A percentile compares a stretch with the other conserved stretches of the same genome.
Conservation (phyloP, 2,329 filamentous ascomycete species). For the Fusarium staphyleae region DNA sequence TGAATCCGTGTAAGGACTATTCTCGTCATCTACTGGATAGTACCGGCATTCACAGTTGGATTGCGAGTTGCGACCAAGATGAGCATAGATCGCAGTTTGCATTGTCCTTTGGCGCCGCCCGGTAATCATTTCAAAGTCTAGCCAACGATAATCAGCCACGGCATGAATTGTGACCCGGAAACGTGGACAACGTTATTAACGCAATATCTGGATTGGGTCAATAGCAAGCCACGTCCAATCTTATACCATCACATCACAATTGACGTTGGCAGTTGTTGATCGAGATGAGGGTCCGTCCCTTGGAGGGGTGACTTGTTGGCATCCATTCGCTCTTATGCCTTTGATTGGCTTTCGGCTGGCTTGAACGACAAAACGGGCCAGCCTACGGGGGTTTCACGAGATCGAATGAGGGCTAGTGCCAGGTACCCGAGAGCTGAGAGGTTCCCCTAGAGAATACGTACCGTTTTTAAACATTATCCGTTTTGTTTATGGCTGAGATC, state of each 20-base stretch:
- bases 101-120: background rate
- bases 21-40: background rate
- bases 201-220: background rate
- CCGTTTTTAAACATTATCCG: background rate
- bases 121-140: background rate
- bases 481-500: background rate
- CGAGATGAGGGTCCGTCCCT: constrained; percentile 6
- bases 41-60: background rate
- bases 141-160: constrained; percentile 4
- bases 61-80: background rate
- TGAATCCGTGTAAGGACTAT: too few species aligned
- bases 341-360: constrained; percentile 13
- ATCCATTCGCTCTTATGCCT: background rate
- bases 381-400: constrained; percentile 16
- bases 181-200: background rate
- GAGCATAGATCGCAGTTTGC: background rate
- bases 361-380: constrained; percentile 19
- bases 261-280: constrained; percentile 22
- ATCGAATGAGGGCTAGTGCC: constrained; percentile 22
- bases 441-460: constrained; percentile 14
- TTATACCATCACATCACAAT: constrained; percentile 12
- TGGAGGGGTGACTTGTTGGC: background rate
- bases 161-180: background rate
- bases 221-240: background rate
- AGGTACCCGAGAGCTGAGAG: constrained; percentile 34